Percentiles rank a stretch among this genome's conserved stretches.
phyloP scores from a whole-genome alignment of 331 rosid genomes.

The Ulmus americana region DNA sequence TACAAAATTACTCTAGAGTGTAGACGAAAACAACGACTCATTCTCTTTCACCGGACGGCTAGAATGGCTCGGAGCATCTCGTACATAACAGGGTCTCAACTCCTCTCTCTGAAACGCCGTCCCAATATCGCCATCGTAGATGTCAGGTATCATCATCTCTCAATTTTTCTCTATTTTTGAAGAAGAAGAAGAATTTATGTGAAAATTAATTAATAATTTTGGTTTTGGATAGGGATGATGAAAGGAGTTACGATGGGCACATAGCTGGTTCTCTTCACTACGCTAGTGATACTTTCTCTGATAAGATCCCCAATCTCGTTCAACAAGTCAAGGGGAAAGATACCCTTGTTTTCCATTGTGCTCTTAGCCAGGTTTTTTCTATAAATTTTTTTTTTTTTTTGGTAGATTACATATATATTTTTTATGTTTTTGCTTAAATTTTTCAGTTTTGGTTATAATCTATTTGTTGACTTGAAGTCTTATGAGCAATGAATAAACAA shows the following conservation, averaged over 20 bases:
- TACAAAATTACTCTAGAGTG: too few species aligned
- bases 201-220: background rate
- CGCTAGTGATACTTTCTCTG: constrained; percentile 64
- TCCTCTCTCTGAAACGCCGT: constrained; percentile 53
- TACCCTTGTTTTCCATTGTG: constrained; percentile 83
- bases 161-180: too few species aligned
- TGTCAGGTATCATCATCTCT: constrained; percentile 41
- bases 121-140: constrained; percentile 71
- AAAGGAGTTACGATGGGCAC: constrained; percentile 77
- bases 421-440: too few species aligned
- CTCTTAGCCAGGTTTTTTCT: constrained; percentile 63
- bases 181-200: background rate
- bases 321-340: constrained; percentile 70
- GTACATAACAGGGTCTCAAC: constrained; percentile 71
- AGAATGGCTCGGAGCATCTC: constrained; percentile 67
- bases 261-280: constrained; percentile 83
- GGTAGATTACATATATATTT: background rate
- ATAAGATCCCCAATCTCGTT: constrained; percentile 61
- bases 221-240: constrained; percentile 54
- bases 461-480: too few species aligned
- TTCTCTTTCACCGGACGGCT: background rate
- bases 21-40: too few species aligned
- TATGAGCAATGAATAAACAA: too few species aligned
- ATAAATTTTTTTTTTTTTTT: background rate
- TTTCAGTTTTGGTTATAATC: too few species aligned